phyloP scores from a whole-genome alignment of 352 stramenopile genomes.

The Saprolegnia diclina region DNA sequence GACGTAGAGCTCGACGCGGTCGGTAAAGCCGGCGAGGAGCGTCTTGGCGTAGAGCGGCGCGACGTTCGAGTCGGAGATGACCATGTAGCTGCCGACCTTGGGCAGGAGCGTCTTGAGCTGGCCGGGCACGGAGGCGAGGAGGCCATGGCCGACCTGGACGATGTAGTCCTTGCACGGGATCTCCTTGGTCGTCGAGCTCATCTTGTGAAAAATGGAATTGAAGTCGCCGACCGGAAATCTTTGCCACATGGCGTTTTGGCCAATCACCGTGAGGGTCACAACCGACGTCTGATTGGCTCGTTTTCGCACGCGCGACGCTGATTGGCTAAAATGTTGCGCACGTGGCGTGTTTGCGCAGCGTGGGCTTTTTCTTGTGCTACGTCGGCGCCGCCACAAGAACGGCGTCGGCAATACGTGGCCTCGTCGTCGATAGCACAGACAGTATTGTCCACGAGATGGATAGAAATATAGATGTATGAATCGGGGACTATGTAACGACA shows the following conservation, averaged over 20 bases:
- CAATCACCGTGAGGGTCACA: neutral
- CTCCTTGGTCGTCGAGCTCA: neutral
- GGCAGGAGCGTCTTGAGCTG: constrained; percentile 56
- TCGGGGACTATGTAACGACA: no score
- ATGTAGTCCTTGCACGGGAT: constrained; percentile 74
- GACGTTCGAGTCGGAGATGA: constrained; percentile 77
- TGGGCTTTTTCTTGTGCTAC: no score
- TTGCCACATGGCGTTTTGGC: constrained; percentile 3
- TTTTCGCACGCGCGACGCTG: neutral
- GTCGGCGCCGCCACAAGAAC: no score
- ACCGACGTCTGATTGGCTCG: neutral
- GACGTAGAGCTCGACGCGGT: constrained; percentile 58
- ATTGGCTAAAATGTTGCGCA: neutral
- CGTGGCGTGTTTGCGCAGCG: no score
- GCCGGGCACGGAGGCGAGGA: constrained; percentile 56
- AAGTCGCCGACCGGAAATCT: neutral
- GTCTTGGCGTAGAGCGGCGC: constrained; percentile 63
- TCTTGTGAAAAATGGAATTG: neutral
- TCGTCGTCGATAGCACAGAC: no score
- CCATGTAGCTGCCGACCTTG: constrained; percentile 65
- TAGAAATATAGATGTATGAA: no score
- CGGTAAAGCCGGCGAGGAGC: constrained; percentile 33
- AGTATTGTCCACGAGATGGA: no score
- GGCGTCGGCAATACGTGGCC: no score
- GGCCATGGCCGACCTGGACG: constrained; percentile 63